Conservation (phyloP, 2,329 filamentous ascomycete genomes). For the Thermoascus crustaceus region DNA sequence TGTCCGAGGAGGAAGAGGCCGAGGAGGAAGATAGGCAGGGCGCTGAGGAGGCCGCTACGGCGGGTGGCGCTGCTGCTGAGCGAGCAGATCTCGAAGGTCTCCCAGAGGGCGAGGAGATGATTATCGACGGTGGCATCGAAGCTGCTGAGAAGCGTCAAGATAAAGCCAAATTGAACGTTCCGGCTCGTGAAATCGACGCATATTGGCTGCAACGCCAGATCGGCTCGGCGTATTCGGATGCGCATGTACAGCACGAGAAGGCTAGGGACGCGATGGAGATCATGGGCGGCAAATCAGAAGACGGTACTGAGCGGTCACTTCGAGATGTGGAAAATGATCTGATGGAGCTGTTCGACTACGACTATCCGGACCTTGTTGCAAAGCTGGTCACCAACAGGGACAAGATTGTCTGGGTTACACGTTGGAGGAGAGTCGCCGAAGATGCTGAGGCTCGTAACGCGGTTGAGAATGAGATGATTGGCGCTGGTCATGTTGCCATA, state of each 20-base stretch:
- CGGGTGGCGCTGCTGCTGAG: conserved; percentile 27
- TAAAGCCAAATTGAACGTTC: conserved; percentile 50
- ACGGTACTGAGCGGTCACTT: conserved; percentile 73
- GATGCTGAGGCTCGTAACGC: conserved; percentile 62
- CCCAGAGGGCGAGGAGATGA: conserved; percentile 60
- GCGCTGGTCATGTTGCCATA: conserved; percentile 77
- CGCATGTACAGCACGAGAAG: conserved; percentile 89
- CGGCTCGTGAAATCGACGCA: conserved; percentile 86
- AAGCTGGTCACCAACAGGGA: conserved; percentile 87
- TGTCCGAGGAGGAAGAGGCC: conserved; percentile 70
- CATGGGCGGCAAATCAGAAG: conserved; percentile 63
- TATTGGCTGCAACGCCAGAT: conserved; percentile 96
- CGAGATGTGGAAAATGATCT: conserved; percentile 96
- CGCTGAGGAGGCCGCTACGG: conserved; percentile 43
- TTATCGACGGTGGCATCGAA: conserved; percentile 61
- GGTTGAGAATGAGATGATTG: conserved; percentile 84
- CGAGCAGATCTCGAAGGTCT: conserved; percentile 37
- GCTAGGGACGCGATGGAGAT: conserved; percentile 76
- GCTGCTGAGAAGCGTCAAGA: conserved; percentile 39
- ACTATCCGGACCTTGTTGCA: conserved; percentile 85
- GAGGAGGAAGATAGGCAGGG: conserved; percentile 53
- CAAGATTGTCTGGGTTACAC: conserved; percentile 92
- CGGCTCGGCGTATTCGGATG: conserved; percentile 77
- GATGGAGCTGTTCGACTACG: conserved; percentile 97
- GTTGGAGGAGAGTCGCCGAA: conserved; percentile 73